Base-by-base conservation (phyloP, 306 rosid species). In the Crotalaria pallida region DNA sequence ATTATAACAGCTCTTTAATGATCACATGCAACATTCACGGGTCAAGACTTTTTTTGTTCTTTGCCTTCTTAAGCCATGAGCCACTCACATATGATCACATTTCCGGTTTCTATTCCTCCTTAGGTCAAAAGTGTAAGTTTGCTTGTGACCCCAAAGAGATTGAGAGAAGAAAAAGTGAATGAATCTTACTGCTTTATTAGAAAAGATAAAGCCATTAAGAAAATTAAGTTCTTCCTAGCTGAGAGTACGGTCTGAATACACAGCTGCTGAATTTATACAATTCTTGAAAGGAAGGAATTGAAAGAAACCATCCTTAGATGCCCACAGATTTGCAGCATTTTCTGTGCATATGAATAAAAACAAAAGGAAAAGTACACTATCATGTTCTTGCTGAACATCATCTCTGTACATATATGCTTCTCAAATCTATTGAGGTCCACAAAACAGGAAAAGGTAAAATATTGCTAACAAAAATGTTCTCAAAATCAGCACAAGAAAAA, bases 21-120 rank as follows among this genome's bases (percentile, higher is more conserved):
- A 65, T 86, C 96, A 89, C 96, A 89, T 89, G 96, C 92, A 84
- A 66, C 72, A 72, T 83, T 89, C 96, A 89, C 96, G 96, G 96
- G 89, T 82, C 65, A 59, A 48, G 15, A 48, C 72, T 82, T 56
- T 58, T 58, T 41, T 13, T 60, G 61, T 72, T 23, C 53, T 66
- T 80, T 86, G 85, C 80, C 85, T 68, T 83, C 77, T 78, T 69
- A 71, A 85, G 53, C 65, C 69, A 38, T 60, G 69, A 85, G 53
- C 59, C 73, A 38, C 74, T 17, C 63, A 79, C 66, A 49, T 58
- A 56, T 49, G 76, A 55, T 72, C 69, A 44, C 50, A 69, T 19
- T 44, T 38, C 49, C 23, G 57, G 36, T 51, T 36, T 48, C 26
- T 4, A n/a, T 53, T 27, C 29, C 38, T 41, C 40, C 27, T 70